These are phyloP conservation scores for Solanum acaule DNA, from an alignment of 257 asterid genomes.

Conservation along the genomic window DNA sequence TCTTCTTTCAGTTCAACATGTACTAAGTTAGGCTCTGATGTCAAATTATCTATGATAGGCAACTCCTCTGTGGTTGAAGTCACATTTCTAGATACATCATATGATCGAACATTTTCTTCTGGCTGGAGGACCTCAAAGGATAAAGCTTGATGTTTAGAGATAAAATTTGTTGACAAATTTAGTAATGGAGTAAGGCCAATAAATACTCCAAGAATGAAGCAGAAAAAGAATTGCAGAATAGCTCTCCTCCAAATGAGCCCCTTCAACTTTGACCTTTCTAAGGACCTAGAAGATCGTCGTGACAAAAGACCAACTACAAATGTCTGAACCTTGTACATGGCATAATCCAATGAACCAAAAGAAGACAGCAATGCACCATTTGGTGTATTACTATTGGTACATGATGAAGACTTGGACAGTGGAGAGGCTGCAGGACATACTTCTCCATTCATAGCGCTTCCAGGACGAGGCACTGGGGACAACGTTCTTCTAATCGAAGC, in stretches of 20 bases:
- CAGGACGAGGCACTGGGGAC: conserved; percentile 54
- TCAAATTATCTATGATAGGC: conserved; percentile 8
- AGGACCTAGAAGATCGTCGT: conserved; percentile 36
- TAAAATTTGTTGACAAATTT: conserved; percentile 17
- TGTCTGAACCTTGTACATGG: conserved; percentile 31
- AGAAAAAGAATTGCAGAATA: conserved; percentile 40
- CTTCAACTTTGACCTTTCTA: conserved; percentile 47
- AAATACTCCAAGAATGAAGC: conserved; percentile 49
- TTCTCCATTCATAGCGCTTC: conserved; percentile 39
- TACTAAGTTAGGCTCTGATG: conserved; percentile 5
- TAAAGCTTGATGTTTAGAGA: conserved; percentile 31
- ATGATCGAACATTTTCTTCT: conserved; percentile 6
- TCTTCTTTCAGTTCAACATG: conserved; percentile 12
- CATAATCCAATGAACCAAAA: conserved; percentile 39
- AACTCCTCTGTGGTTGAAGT: conserved; percentile 11
- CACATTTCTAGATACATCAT: conserved; percentile 8
- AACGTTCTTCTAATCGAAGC: conserved; percentile 65
- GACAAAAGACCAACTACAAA: conserved; percentile 41
- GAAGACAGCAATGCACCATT: conserved; percentile 23
- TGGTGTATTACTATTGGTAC: conserved; percentile 29
- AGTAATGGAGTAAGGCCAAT: conserved; percentile 50
- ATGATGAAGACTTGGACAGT: conserved; percentile 51
- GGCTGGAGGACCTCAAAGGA: conserved; percentile 27
- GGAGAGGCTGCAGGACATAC: conserved; percentile 53
- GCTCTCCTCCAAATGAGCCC: conserved; percentile 57